phyloP scores from a whole-genome alignment of 306 rosid species.

The Begonia loranthoides region DNA sequence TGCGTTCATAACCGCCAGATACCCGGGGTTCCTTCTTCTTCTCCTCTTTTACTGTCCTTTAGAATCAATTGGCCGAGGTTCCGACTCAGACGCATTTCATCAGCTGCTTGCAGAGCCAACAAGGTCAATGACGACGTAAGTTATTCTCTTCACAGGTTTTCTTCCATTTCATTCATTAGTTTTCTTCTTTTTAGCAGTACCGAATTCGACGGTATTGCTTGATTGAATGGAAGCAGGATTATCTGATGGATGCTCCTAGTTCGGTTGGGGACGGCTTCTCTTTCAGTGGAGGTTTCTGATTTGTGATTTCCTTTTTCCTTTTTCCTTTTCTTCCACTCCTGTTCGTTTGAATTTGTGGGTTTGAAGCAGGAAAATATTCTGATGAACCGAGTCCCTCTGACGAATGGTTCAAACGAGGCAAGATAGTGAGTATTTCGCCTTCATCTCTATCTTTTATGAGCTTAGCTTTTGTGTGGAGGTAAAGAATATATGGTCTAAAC shows the following conservation, averaged over 20 bases:
- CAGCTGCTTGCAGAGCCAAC: background rate
- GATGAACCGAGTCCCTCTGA: conserved; percentile 73
- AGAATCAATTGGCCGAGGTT: background rate
- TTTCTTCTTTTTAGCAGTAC: background rate
- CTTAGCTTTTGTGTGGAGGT: too few relatives aligned
- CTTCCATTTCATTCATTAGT: background rate
- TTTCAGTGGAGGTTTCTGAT: conserved; percentile 57
- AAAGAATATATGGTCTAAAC: too few relatives aligned
- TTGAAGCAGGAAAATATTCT: conserved; percentile 65
- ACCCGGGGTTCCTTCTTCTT: background rate
- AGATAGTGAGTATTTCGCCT: conserved; percentile 27
- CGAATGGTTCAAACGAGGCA: conserved; percentile 86
- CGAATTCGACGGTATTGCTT: background rate
- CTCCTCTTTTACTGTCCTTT: background rate
- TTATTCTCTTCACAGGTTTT: background rate
- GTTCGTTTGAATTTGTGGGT: background rate
- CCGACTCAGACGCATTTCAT: background rate
- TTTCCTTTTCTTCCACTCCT: background rate
- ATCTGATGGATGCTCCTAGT: conserved; percentile 69
- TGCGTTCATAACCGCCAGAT: background rate
- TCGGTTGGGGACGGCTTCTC: conserved; percentile 80
- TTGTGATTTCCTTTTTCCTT: background rate
- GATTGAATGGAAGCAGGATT: conserved; percentile 28
- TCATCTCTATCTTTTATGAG: too few relatives aligned
- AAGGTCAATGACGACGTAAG: background rate